Evolutionary conservation across 1,284 basidiomycete species (phyloP), one percentile per base, ranked within the genome.

Genomic region (Pseudozyma tsukubaensis): DNA sequence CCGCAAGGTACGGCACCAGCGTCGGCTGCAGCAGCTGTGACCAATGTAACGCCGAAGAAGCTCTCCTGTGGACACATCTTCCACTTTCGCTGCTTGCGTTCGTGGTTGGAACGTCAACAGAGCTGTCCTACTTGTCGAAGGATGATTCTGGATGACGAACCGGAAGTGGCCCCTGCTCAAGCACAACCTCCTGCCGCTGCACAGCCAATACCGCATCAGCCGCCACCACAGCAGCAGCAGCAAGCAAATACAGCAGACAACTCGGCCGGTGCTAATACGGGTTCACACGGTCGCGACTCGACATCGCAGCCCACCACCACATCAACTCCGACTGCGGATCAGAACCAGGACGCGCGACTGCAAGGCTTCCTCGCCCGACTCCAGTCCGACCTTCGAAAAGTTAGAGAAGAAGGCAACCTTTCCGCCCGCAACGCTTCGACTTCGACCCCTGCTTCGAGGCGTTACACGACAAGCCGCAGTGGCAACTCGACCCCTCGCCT

Each of bases 1-100:
- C 60, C 32, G 21, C 37, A 29, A 12, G 42, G 35, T n/a, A 21
- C n/a, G 21, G 64, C 32, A 21, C 37, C 36, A 36, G 57, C 43
- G 24, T 29, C 24, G 39, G 24, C 19, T 10, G 37, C 29, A 10
- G 47, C 48, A 19, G 47, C 34, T 11, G 61, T 48, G 57, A 70
- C 59, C 1, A 98, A 98, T 80, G 92, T 92, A 62, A 96, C 94
- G 8, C 96, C 96, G 4, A 99, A 98, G 87, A 96, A 94, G 84
- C 88, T 99, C 13, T 92, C 91, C 6, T 99, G 97, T 86, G 94
- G 94, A 0, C 97, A 99, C 85, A 91, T 98, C 49, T 99, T 99
- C 88, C 97, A 99, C 86, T 97, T 98, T 85, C 91, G 97, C 82
- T 99, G 97, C 85, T 88, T 99, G 52, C 89, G 94, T 48, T 95